Conservation (phyloP, 345 rosid genomes). For the Balakata baccata region DNA sequence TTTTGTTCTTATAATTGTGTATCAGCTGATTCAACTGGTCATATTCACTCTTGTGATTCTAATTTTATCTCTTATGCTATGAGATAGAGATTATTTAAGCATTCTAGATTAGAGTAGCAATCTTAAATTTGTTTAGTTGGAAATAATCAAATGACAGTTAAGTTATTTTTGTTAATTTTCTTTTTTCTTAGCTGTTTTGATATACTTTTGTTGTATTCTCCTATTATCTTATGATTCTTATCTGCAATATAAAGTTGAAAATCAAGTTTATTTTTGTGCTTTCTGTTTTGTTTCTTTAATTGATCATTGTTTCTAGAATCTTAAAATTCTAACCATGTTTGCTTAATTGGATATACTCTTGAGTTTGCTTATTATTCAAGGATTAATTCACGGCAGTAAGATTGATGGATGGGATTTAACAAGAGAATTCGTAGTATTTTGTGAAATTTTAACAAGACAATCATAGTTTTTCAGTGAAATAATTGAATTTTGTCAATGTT, state of each 20-base stretch:
- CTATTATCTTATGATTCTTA: neutral
- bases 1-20: too few relatives aligned
- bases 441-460: neutral
- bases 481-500: too few relatives aligned
- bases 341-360: neutral
- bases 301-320: neutral
- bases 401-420: neutral
- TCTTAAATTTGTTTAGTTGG: too few relatives aligned
- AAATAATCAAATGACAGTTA: too few relatives aligned
- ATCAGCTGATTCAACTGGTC: too few relatives aligned
- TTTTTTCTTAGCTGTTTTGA: neutral
- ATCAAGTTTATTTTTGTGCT: neutral
- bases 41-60: too few relatives aligned
- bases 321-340: too few relatives aligned
- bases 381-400: too few relatives aligned
- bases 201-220: neutral
- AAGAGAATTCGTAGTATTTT: neutral
- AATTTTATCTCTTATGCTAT: too few relatives aligned
- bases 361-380: neutral
- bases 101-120: too few relatives aligned
- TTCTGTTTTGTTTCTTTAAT: neutral
- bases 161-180: neutral
- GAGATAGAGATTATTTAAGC: too few relatives aligned
- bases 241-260: neutral
- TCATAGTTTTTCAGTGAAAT: too few relatives aligned